Percentiles rank a stretch among this genome's conserved stretches.
Conservation (phyloP, 2,329 filamentous ascomycete genomes). For the Xylariaceae sp. region DNA sequence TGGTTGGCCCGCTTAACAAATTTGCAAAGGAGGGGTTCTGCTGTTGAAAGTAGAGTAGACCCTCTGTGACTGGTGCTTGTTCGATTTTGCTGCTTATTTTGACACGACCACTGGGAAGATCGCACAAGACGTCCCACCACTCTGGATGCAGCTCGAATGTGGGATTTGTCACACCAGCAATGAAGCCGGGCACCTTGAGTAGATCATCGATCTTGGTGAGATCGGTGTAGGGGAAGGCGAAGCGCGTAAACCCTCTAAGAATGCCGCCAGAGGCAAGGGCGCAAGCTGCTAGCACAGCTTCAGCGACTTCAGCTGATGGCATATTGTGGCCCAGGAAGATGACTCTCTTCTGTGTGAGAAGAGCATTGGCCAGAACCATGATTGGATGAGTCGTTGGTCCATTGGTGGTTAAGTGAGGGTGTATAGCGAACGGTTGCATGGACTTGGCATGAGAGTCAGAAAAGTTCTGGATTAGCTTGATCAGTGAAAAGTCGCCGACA, state of each 20-base stretch:
- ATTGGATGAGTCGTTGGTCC: conserved; percentile 89
- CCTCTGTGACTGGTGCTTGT: conserved; percentile 74
- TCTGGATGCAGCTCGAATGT: conserved; percentile 92
- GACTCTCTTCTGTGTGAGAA: conserved; percentile 92
- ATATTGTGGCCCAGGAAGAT: conserved; percentile 95
- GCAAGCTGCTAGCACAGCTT: conserved; percentile 96
- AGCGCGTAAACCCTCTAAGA: conserved; percentile 88
- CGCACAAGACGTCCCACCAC: conserved; percentile 98
- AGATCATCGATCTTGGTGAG: conserved; percentile 96
- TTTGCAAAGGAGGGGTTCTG: conserved; percentile 59
- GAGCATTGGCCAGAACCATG: conserved; percentile 88
- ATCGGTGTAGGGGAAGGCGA: conserved; percentile 97
- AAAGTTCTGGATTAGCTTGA: conserved; percentile 96
- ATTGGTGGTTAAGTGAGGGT: conserved; percentile 90
- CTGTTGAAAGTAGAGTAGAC: conserved; percentile 81
- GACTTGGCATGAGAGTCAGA: conserved; percentile 76
- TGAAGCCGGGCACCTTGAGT: conserved; percentile 92
- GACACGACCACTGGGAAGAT: conserved; percentile 85
- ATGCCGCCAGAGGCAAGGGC: conserved; percentile 88
- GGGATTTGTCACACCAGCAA: conserved; percentile 95
- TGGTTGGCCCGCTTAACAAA: conserved; percentile 38
- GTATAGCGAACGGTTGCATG: conserved; percentile 78
- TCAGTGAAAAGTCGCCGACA: conserved; percentile 93
- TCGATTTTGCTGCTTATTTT: conserved; percentile 92
- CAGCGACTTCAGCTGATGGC: conserved; percentile 91